Conservation (phyloP, 169 alveolate genomes). For the Cryptosporidium ryanae region DNA sequence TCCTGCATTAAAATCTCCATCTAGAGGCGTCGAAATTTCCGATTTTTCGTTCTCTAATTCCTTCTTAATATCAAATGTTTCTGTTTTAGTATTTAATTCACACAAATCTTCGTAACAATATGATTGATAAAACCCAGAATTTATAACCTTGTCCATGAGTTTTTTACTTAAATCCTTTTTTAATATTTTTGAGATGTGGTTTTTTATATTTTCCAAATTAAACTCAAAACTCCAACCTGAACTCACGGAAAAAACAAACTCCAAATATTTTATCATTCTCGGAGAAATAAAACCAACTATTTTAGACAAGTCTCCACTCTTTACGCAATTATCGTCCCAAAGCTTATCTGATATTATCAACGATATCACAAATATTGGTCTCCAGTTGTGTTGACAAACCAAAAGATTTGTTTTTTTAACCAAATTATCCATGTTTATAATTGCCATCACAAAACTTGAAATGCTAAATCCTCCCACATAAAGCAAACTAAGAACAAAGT, state of each 20-base stretch:
- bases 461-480: conserved; percentile 59
- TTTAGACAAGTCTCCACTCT: conserved; percentile 45
- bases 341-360: conserved; percentile 51
- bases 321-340: conserved; percentile 73
- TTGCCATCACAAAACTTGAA: conserved; percentile 53
- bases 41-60: too few relatives aligned
- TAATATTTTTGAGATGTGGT: conserved; percentile 10
- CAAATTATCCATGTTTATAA: conserved; percentile 25
- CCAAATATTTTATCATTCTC: conserved; percentile 14
- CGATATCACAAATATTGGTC: conserved; percentile 56
- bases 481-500: conserved; percentile 42
- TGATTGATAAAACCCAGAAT: conserved; percentile 50
- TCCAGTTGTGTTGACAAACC: conserved; percentile 64
- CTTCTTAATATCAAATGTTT: not conserved
- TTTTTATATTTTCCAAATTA: conserved; percentile 22
- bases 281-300: conserved; percentile 60
- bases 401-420: conserved; percentile 3
- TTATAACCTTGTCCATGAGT: conserved; percentile 22
- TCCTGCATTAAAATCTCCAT: too few relatives aligned
- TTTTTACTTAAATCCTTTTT: not conserved
- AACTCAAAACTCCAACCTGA: conserved; percentile 26
- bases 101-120: conserved; percentile 34
- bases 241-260: conserved; percentile 28
- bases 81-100: not conserved
- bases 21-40: too few relatives aligned